Base-by-base conservation (phyloP, 495 filamentous ascomycete species). In the Podospora bellae-mahoneyi region DNA sequence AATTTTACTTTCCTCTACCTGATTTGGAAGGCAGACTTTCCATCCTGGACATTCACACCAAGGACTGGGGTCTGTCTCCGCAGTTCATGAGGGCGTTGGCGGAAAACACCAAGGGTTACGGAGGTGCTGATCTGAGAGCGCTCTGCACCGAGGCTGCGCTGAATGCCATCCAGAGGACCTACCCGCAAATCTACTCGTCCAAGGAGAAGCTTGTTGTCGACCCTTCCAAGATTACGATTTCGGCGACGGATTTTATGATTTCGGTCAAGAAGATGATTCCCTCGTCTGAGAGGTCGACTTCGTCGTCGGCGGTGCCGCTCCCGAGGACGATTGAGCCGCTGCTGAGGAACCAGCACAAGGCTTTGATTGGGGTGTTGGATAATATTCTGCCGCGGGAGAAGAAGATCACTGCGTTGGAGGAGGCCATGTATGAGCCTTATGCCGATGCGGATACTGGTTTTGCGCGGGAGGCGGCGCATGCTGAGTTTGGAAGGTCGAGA, bases 101-200 rank as follows among this genome's bases (percentile, higher is more conserved):
- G 9, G 89, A 91, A 66, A 82, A 92, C 66, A 97, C 95, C 5
- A 97, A 97, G 78, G 96, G 96, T 34, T 99, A 97, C 75, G 94
- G 93, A 70, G 95, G 95, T 82, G 95, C 95, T 6, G 95, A 99
- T 79, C 78, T 99, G 28, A 89, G 95, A 39, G 94, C 96, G 30
- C 85, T 99, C 59, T 97, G 92, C 79, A 99, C 96, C 1, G 95
- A 99, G 82, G 94, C 95, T n/a, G 92, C 96, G 7, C 81, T 99
- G n/a, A 99, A 98, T 78, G 93, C 95, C 15, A 94, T 99, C 26
- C 96, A 99, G 77, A 84, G 95, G 66, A 91, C 90, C 20, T 99
- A 95, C 75, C 95, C 95, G 9, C 96, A 99, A 74, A 96, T 99
- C 61, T 99, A 99, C 82, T 85, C 87, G 64, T 95, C 94, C 0